Evolutionary conservation across 345 rosid species (phyloP).

Genomic region (Toxicodendron radicans): DNA sequence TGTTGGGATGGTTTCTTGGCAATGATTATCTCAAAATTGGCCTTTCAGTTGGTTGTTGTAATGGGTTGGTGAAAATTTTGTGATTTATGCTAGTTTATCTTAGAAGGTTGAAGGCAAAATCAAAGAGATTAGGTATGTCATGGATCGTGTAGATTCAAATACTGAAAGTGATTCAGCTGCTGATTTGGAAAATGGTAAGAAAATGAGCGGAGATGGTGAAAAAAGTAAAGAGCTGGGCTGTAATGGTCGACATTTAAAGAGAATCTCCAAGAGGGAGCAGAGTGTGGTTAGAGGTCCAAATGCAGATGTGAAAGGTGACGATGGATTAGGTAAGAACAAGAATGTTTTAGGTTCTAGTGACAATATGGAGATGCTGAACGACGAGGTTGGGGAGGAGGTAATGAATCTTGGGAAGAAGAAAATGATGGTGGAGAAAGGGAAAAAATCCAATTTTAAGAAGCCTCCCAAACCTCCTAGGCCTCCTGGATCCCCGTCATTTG

Average conservation of each 20-base stretch:
- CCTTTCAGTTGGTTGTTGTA: conserved; percentile 1
- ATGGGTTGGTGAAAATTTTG: neutral
- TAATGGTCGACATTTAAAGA: neutral
- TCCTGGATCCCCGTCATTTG: conserved; percentile 21
- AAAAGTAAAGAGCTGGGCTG: conserved; percentile 7
- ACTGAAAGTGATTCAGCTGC: conserved; percentile 4
- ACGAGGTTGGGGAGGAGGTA: neutral
- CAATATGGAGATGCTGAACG: conserved; percentile 3
- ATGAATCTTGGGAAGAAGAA: neutral
- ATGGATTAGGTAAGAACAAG: neutral
- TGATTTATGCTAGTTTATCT: neutral
- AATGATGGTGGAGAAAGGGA: conserved; percentile 17
- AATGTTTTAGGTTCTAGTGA: conserved; percentile 14
- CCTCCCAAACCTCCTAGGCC: conserved; percentile 40
- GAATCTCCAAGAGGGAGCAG: neutral
- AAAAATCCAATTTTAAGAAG: conserved; percentile 5
- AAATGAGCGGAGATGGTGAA: conserved; percentile 10
- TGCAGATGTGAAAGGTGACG: neutral
- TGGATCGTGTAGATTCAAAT: conserved; percentile 8
- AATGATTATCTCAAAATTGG: neutral
- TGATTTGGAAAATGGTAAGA: conserved; percentile 35
- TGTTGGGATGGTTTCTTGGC: neutral
- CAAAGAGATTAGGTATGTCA: neutral
- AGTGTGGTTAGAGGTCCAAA: neutral
- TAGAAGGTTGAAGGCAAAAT: neutral